Percentiles rank a stretch among this genome's conserved stretches.
Evolutionary conservation across 768 basidiomycete species (phyloP).

Genomic region (Kwoniella dejecticola): DNA sequence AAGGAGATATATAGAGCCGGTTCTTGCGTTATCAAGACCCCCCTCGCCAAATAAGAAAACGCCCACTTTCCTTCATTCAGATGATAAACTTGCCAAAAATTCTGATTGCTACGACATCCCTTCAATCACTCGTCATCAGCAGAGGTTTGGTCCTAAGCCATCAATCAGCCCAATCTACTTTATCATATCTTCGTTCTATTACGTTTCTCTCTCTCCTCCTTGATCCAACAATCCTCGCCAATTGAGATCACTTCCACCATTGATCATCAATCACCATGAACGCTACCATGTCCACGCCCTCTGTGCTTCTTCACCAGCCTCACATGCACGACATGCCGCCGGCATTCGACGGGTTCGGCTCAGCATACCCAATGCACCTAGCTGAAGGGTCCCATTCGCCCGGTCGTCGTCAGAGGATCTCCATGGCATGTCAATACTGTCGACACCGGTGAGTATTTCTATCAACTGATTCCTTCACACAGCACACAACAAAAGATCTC

Average conservation of each 20-base stretch:
- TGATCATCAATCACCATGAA: slow-evolving; percentile 25
- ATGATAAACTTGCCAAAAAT: not conserved
- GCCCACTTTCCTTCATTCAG: slow-evolving; percentile 6
- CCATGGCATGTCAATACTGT: slow-evolving; percentile 52
- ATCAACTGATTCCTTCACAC: too few relatives aligned
- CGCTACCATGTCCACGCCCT: slow-evolving; percentile 22
- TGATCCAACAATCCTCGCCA: too few relatives aligned
- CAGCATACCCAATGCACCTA: slow-evolving; percentile 7
- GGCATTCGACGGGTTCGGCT: slow-evolving; percentile 28
- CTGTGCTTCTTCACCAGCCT: slow-evolving; percentile 33
- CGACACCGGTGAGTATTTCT: slow-evolving; percentile 42
- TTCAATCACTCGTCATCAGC: not conserved
- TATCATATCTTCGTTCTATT: not conserved
- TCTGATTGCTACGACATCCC: not conserved
- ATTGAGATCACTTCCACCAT: too few relatives aligned
- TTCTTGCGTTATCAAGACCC: slow-evolving; percentile 1
- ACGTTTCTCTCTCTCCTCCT: not conserved
- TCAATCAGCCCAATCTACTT: too few relatives aligned
- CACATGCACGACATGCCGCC: slow-evolving; percentile 19
- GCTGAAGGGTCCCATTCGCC: slow-evolving; percentile 28
- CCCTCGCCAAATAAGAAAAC: not conserved
- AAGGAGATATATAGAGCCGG: slow-evolving; percentile 7
- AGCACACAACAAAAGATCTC: slow-evolving; percentile 6
- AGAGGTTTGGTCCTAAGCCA: too few relatives aligned
- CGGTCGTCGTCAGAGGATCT: slow-evolving; percentile 37